Conservation (phyloP, 208 protist species). For the Trypanosoma mega region DNA sequence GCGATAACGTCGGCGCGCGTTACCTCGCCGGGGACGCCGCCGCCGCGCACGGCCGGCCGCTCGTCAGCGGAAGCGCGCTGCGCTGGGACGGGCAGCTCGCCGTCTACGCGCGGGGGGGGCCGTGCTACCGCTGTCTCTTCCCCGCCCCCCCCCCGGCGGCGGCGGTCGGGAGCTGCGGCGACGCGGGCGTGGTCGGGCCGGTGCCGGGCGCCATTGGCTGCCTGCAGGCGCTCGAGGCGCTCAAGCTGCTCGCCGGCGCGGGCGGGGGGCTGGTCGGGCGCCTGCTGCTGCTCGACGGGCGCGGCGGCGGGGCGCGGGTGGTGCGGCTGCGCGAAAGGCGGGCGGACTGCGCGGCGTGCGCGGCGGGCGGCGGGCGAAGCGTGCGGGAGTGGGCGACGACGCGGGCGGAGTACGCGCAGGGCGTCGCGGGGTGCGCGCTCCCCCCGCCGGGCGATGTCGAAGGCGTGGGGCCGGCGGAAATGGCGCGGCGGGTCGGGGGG, state of each 20-base stretch:
- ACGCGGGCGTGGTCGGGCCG: slow-evolving; percentile 91
- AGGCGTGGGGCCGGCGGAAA: no score
- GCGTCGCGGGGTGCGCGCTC: neutral
- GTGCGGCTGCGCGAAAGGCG: slow-evolving; percentile 64
- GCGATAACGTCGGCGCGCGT: slow-evolving; percentile 93
- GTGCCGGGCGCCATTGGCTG: slow-evolving; percentile 94
- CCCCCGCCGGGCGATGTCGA: slow-evolving; percentile 20
- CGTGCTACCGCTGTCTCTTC: slow-evolving; percentile 95
- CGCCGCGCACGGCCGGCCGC: slow-evolving; percentile 68
- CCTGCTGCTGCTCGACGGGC: slow-evolving; percentile 89
- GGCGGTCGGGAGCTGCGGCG: slow-evolving; percentile 89
- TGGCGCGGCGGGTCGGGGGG: slow-evolving; percentile 2
- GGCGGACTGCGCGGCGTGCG: slow-evolving; percentile 69
- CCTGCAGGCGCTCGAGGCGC: slow-evolving; percentile 91
- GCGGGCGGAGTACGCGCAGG: slow-evolving; percentile 65
- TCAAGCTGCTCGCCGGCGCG: slow-evolving; percentile 83
- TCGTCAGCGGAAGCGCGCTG: slow-evolving; percentile 95
- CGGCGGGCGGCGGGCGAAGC: slow-evolving; percentile 7
- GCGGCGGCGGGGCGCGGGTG: slow-evolving; percentile 57
- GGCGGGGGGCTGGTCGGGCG: slow-evolving; percentile 67
- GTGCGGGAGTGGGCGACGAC: slow-evolving; percentile 16
- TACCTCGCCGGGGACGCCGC: slow-evolving; percentile 96
- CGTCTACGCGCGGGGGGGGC: slow-evolving; percentile 79
- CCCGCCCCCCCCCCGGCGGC: slow-evolving; percentile 78
- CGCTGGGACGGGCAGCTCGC: slow-evolving; percentile 94